These are phyloP conservation scores for Chionographis japonica DNA, from an alignment of 106 monocot species.

Conservation along the genomic window DNA sequence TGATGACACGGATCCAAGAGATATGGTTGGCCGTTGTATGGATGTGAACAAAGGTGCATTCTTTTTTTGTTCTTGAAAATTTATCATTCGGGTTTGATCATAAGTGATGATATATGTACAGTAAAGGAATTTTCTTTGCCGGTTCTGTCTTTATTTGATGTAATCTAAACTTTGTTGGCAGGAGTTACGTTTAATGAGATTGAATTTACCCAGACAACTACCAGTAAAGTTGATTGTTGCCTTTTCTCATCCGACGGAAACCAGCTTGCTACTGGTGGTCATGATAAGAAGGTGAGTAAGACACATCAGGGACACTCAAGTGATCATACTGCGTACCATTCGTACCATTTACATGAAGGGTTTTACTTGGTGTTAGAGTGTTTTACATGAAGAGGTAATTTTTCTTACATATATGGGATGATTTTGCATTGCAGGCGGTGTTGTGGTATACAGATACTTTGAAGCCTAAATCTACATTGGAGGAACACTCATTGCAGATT, in stretches of 20 bases:
- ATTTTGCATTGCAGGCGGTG: conserved; percentile 23
- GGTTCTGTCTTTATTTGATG: not conserved
- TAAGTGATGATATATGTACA: no score
- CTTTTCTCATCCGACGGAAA: conserved; percentile 54
- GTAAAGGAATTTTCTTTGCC: no score
- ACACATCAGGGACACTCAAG: no score
- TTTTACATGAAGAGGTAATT: not conserved
- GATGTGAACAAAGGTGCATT: conserved; percentile 41
- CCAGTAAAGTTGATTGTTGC: conserved; percentile 44
- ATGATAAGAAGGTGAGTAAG: conserved; percentile 44
- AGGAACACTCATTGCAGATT: conserved; percentile 37
- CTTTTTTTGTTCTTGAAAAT: not conserved
- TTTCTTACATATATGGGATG: no score
- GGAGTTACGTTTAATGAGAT: conserved; percentile 39
- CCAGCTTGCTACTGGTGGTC: conserved; percentile 47
- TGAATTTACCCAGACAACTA: conserved; percentile 21
- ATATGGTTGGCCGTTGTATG: conserved; percentile 31
- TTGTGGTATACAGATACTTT: conserved; percentile 47
- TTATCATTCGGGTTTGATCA: not conserved
- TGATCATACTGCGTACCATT: no score
- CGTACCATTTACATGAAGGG: not conserved
- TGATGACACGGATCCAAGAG: conserved; percentile 43
- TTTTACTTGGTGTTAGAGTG: not conserved
- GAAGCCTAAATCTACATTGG: conserved; percentile 33
- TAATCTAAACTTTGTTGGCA: not conserved